These are phyloP conservation scores for Carex scoparia DNA, from an alignment of 176 grass and related monocot genomes.

Conservation along the genomic window DNA sequence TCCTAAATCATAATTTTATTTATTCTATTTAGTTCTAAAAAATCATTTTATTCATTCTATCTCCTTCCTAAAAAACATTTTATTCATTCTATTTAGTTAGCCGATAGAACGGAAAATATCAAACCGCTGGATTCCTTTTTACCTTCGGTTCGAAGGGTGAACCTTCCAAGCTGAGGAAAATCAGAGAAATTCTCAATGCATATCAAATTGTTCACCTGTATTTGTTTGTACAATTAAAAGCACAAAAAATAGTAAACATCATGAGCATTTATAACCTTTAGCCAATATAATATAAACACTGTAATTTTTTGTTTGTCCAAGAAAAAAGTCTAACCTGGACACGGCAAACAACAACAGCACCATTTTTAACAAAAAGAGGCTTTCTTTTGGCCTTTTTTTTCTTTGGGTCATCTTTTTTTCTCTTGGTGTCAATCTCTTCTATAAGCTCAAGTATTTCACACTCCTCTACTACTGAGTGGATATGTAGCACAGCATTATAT, in stretches of 20 bases:
- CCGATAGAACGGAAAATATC: neutral
- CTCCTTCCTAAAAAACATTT: no score
- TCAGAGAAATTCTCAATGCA: conserved; percentile 84
- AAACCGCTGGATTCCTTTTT: conserved; percentile 3
- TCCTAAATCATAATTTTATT: no score
- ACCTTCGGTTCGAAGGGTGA: conserved; percentile 95
- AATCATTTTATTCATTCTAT: no score
- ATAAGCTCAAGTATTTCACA: conserved; percentile 96
- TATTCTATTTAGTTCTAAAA: no score
- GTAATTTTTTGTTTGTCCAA: neutral
- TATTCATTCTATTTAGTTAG: neutral
- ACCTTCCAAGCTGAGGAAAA: conserved; percentile 92
- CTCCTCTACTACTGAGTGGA: conserved; percentile 92
- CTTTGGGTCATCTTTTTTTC: conserved; percentile 71
- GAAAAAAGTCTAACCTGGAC: conserved; percentile 51
- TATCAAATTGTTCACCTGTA: conserved; percentile 81
- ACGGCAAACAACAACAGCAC: conserved; percentile 85
- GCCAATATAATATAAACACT: neutral
- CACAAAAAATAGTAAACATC: conserved; percentile 12
- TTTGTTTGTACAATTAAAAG: neutral
- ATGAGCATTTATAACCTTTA: conserved; percentile 3
- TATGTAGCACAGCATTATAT: conserved; percentile 91
- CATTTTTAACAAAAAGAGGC: conserved; percentile 97
- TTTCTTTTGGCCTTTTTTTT: conserved; percentile 79
- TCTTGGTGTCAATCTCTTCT: conserved; percentile 46